Evolutionary conservation across 2,329 filamentous ascomycete species (phyloP), one percentile per base, ranked within the genome.

Genomic region (Tolypocladium album): DNA sequence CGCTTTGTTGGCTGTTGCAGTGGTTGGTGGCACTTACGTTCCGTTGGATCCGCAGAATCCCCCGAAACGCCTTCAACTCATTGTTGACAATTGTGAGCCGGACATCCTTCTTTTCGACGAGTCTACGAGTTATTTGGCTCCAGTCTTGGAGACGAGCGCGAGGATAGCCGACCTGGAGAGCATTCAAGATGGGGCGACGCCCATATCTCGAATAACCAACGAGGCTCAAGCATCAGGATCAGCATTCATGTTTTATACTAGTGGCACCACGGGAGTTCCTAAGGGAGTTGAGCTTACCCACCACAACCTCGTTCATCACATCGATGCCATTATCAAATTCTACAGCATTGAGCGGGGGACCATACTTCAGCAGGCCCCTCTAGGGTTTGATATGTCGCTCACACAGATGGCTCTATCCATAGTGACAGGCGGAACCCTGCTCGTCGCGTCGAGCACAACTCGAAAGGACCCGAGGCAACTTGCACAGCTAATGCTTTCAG

Each of bases 221-320:
- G 22, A 42, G 36, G 57, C 57, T 4, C 45, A 13, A 34, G 45
- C 38, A 8, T 53, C 57, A 12, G 47, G 45, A 2, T 42, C 24
- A 20, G 57, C 57, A 13, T 58, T 53, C 57, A 58, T 58, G 36
- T 50, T 58, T 20, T 58, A 58, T 36, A 53, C 57, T 22, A 58
- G 57, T 20, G 57, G 47, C 13, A 58, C 57, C 1, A 42, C 45
- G 3, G 57, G 57, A 6, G 31, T 42, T 42, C 57, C 57, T 22
- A 58, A 58, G n/a, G 57, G 47, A 6, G 57, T 58, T 2, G 15
- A 58, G 31, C 24, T 53, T 40, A 40, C 56, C 27, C 43, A 58
- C 43, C 34, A 20, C 36, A 58, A 40, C 17, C 45, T 58, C 3
- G 31, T 58, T 4, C 36, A 58, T 17, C 57, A 58, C 17, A 40